A percentile compares a stretch with the other conserved stretches of the same genome.
These are phyloP conservation scores for Wickerhamomyces mucosus DNA, from an alignment of 805 yeast genomes.

Conservation along the genomic window DNA sequence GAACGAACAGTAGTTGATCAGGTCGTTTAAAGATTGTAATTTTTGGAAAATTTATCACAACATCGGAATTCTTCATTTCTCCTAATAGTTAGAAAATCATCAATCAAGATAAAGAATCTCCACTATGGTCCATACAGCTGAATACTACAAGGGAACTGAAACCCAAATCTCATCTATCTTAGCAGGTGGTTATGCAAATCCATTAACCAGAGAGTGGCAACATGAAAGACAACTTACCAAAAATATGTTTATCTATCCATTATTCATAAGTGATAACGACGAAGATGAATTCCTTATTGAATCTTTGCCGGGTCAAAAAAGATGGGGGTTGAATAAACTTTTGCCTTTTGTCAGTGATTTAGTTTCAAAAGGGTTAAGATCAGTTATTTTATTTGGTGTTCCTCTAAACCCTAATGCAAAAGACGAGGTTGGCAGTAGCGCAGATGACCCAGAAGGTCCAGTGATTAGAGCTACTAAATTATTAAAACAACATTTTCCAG, in stretches of 20 bases:
- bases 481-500: constrained; percentile 62
- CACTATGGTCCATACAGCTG: constrained; percentile 56
- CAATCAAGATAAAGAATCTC: too few relatives aligned
- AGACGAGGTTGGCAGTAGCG: constrained; percentile 77
- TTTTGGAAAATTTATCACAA: too few relatives aligned
- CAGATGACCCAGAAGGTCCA: constrained; percentile 95
- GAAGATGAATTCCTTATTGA: constrained; percentile 72
- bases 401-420: constrained; percentile 68
- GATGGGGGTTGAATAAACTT: constrained; percentile 77
- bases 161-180: constrained; percentile 66
- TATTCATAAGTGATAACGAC: constrained; percentile 71
- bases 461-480: constrained; percentile 73
- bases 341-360: constrained; percentile 61
- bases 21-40: too few relatives aligned
- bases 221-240: constrained; percentile 73
- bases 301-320: constrained; percentile 78
- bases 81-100: too few relatives aligned
- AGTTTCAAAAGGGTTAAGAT: constrained; percentile 69
- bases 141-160: constrained; percentile 48
- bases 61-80: too few relatives aligned
- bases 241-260: constrained; percentile 86
- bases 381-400: constrained; percentile 91
- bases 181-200: constrained; percentile 93
- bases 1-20: too few relatives aligned
- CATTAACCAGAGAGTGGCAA: constrained; percentile 87